phyloP scores from a whole-genome alignment of 2,329 filamentous ascomycete genomes.

The Neospermospora avenae region DNA sequence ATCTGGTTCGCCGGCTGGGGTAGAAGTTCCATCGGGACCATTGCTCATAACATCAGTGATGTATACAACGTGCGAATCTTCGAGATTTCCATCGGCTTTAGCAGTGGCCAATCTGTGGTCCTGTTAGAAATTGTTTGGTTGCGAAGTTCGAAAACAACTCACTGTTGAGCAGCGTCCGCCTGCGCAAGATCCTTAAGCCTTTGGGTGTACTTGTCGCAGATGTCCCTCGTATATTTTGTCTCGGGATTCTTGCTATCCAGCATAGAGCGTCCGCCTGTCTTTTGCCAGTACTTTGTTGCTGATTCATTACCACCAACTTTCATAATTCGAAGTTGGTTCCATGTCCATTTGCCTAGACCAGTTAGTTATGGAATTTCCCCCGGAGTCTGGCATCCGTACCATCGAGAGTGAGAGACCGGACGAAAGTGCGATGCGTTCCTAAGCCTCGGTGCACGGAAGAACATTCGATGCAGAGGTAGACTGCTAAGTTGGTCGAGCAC shows the following conservation, averaged over 20 bases:
- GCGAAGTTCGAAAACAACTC: not conserved
- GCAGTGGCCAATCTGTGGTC: not conserved
- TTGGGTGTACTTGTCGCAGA: not conserved
- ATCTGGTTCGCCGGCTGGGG: conserved; percentile 75
- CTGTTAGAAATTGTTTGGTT: not conserved
- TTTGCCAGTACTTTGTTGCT: conserved; percentile 96
- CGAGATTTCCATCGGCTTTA: conserved; percentile 48
- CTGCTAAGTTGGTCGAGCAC: conserved; percentile 95
- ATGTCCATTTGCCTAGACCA: conserved; percentile 77
- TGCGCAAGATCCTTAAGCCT: not conserved
- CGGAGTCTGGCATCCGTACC: conserved; percentile 55
- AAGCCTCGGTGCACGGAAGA: conserved; percentile 96
- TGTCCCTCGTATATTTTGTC: conserved; percentile 84
- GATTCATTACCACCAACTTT: conserved; percentile 98
- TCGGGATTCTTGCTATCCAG: conserved; percentile 95
- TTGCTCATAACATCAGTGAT: conserved; percentile 69
- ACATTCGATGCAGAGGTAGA: conserved; percentile 97
- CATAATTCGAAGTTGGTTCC: conserved; percentile 96
- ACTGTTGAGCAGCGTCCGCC: conserved; percentile 1
- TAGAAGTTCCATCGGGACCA: conserved; percentile 62
- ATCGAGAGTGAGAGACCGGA: conserved; percentile 96
- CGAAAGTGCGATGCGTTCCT: conserved; percentile 98
- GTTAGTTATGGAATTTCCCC: conserved; percentile 21
- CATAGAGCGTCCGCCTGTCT: conserved; percentile 89
- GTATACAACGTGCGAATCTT: conserved; percentile 73